Conservation (phyloP, 257 asterid genomes). For the Scutellaria baicalensis region DNA sequence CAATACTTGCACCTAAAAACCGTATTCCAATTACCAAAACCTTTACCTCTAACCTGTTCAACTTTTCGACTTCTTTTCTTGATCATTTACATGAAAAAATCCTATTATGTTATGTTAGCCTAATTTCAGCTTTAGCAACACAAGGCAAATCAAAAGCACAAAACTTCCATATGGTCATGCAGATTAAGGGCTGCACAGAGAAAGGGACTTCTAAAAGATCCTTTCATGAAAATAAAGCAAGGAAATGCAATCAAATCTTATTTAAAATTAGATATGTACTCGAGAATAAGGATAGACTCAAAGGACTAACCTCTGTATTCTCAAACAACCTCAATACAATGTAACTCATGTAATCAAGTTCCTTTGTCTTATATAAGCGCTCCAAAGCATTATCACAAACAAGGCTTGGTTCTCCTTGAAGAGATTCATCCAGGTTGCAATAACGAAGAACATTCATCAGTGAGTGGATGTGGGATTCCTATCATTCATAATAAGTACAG, state of each 20-base stretch:
- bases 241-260: neutral
- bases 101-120: neutral
- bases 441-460: conserved; percentile 97
- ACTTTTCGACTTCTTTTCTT: neutral
- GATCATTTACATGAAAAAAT: neutral
- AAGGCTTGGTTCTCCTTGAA: conserved; percentile 83
- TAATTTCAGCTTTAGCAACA: neutral
- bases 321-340: conserved; percentile 91
- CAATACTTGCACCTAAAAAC: neutral
- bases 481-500: conserved; percentile 16
- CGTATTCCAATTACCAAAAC: too few relatives aligned
- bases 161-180: neutral
- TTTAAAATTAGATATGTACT: neutral
- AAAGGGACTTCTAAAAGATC: neutral
- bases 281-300: neutral
- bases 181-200: neutral
- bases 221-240: neutral
- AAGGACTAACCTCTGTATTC: conserved; percentile 75
- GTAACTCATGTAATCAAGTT: conserved; percentile 98
- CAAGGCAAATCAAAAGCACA: too few relatives aligned
- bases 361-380: conserved; percentile 77
- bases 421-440: conserved; percentile 94
- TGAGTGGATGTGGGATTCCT: conserved; percentile 99
- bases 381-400: conserved; percentile 84
- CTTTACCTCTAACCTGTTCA: neutral